These are phyloP conservation scores for Curvularia lunata DNA, from an alignment of 2,329 filamentous ascomycete species.

Conservation along the genomic window DNA sequence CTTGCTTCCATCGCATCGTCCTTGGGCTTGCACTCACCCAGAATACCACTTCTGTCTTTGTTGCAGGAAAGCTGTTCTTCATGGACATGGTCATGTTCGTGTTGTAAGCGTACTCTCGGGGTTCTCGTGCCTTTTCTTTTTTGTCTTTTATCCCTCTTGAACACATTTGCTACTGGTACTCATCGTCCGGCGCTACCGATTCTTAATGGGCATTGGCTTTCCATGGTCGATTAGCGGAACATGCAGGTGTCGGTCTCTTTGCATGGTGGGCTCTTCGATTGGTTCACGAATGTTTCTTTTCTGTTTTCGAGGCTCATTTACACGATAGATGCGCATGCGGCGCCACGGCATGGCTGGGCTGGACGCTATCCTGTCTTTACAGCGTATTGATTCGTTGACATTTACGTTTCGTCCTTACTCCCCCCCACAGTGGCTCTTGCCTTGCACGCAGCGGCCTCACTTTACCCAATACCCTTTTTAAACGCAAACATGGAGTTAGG, in stretches of 20 bases:
- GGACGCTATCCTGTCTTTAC: constrained; percentile 43
- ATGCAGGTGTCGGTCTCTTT: constrained; percentile 25
- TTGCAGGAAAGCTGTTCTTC: constrained; percentile 27
- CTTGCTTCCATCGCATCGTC: constrained; percentile 11
- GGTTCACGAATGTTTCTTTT: constrained; percentile 19
- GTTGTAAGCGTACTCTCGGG: constrained; percentile 15
- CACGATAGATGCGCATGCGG: constrained; percentile 36
- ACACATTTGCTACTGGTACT: constrained; percentile 16
- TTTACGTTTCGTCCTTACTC: constrained; percentile 25
- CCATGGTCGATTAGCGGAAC: constrained; percentile 31
- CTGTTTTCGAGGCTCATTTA: constrained; percentile 24
- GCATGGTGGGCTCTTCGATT: constrained; percentile 34
- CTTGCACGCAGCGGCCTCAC: constrained; percentile 13
- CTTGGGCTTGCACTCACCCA: constrained; percentile 12
- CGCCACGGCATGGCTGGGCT: constrained; percentile 31
- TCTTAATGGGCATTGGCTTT: constrained; percentile 35
- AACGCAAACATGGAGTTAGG: constrained; percentile 20
- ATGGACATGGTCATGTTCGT: constrained; percentile 19
- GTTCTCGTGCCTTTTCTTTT: constrained; percentile 6
- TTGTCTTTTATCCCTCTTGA: not conserved
- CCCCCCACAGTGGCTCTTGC: constrained; percentile 22
- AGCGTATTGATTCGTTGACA: constrained; percentile 21
- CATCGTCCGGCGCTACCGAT: constrained; percentile 40
- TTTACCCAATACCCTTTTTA: constrained; percentile 13
- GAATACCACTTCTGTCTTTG: constrained; percentile 19